Conservation (phyloP, 305 asterid genomes). For the Ruellia speciosa region DNA sequence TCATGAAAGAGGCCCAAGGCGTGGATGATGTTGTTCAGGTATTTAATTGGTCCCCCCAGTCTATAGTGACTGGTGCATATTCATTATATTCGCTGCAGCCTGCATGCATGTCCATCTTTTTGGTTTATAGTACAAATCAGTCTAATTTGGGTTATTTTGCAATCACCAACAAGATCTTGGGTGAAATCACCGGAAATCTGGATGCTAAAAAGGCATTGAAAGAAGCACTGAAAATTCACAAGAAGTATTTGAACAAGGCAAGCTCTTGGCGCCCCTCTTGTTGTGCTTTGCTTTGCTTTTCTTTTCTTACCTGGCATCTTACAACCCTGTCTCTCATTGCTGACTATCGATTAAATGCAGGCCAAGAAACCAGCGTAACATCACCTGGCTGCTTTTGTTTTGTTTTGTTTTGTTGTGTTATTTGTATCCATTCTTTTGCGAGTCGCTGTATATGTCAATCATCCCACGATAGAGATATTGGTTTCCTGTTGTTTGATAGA, state of each 20-base stretch:
- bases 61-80: background rate
- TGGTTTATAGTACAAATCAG: constrained; percentile 6
- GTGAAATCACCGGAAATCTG: constrained; percentile 81
- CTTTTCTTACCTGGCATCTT: background rate
- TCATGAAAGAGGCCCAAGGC: constrained; percentile 82
- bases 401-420: background rate
- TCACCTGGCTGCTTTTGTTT: background rate
- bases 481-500: too few species aligned
- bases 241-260: constrained; percentile 80
- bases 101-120: too few species aligned
- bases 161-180: constrained; percentile 52
- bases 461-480: too few species aligned
- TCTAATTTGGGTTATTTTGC: constrained; percentile 3
- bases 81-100: background rate
- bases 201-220: constrained; percentile 78
- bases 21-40: constrained; percentile 87
- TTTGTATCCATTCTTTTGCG: background rate
- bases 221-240: constrained; percentile 69
- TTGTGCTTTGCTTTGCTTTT: background rate
- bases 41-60: constrained; percentile 17
- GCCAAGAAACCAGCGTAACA: background rate
- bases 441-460: too few species aligned
- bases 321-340: background rate
- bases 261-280: constrained; percentile 4
- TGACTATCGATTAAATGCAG: background rate